Evolutionary conservation across 192 early-diverging fungal species (phyloP).

Genomic region (Spinellus fusiger): DNA sequence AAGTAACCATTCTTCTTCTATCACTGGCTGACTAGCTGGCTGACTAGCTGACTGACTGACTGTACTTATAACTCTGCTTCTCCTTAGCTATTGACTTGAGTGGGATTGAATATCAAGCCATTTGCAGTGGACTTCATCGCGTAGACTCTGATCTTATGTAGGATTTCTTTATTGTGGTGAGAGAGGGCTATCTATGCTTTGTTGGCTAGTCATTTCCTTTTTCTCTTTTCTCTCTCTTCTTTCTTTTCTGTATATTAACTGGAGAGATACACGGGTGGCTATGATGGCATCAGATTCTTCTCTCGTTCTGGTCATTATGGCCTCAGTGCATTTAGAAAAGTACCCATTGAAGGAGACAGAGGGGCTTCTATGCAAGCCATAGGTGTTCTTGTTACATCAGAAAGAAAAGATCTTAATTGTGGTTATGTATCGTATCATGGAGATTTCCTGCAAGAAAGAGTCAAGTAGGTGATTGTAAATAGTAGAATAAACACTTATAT

Average conservation of each 20-base stretch:
- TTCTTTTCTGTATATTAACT: no score
- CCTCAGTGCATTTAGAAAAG: slow-evolving; percentile 40
- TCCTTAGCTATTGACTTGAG: slow-evolving; percentile 40
- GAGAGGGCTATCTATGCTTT: neutral
- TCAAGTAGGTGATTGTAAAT: slow-evolving; percentile 22
- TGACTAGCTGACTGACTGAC: neutral
- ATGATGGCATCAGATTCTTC: slow-evolving; percentile 38
- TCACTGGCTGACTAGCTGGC: neutral
- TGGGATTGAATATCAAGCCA: slow-evolving; percentile 47
- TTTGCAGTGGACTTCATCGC: slow-evolving; percentile 51
- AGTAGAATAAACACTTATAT: no score
- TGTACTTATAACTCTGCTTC: neutral
- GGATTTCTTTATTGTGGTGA: neutral
- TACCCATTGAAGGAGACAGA: slow-evolving; percentile 29
- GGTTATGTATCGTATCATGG: slow-evolving; percentile 46
- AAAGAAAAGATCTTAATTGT: slow-evolving; percentile 35
- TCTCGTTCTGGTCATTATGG: slow-evolving; percentile 33
- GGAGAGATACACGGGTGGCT: neutral
- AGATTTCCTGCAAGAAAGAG: slow-evolving; percentile 32
- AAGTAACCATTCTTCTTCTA: slow-evolving; percentile 9
- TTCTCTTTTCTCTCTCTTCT: neutral
- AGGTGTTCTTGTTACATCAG: slow-evolving; percentile 41
- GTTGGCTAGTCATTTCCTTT: neutral
- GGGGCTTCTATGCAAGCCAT: slow-evolving; percentile 50
- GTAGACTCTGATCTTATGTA: slow-evolving; percentile 48